These are phyloP conservation scores for Astrothelium subdiscretum DNA, from an alignment of 495 filamentous ascomycete genomes.

Conservation along the genomic window DNA sequence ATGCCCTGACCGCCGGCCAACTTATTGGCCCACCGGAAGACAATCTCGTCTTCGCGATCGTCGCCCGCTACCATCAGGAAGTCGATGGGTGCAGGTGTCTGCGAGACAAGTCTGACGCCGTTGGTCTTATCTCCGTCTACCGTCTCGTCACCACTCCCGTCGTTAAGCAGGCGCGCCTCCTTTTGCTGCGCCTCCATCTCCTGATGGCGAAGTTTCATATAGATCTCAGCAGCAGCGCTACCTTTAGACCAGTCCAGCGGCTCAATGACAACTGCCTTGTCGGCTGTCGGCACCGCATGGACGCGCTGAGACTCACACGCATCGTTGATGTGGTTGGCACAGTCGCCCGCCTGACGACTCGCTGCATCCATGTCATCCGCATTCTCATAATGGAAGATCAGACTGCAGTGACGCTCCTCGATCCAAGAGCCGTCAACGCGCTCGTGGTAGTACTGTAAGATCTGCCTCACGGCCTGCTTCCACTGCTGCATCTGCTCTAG, in stretches of 20 bases:
- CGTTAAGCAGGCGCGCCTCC: background rate
- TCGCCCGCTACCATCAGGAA: constrained; percentile 83
- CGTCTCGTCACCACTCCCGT: constrained; percentile 15
- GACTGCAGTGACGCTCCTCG: constrained; percentile 73
- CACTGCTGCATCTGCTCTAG: constrained; percentile 51
- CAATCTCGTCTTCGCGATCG: constrained; percentile 80
- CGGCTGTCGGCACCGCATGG: constrained; percentile 62
- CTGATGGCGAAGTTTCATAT: constrained; percentile 40
- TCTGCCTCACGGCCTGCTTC: constrained; percentile 65
- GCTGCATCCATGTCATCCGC: constrained; percentile 66
- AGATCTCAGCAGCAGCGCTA: constrained; percentile 61
- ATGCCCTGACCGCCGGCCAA: constrained; percentile 36
- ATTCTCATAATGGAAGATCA: constrained; percentile 76
- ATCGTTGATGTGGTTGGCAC: constrained; percentile 87
- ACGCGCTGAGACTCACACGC: constrained; percentile 71
- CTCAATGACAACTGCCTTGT: constrained; percentile 69
- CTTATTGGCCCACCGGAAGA: constrained; percentile 86
- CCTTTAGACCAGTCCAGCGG: constrained; percentile 70
- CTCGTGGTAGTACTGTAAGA: constrained; percentile 77
- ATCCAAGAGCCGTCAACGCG: constrained; percentile 77
- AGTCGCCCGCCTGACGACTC: constrained; percentile 66
- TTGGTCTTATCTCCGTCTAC: background rate
- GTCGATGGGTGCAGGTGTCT: constrained; percentile 23
- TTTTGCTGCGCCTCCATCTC: constrained; percentile 21
- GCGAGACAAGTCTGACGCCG: background rate